Base-by-base conservation (phyloP, 257 asterid genomes). In the Plantago ovata region DNA sequence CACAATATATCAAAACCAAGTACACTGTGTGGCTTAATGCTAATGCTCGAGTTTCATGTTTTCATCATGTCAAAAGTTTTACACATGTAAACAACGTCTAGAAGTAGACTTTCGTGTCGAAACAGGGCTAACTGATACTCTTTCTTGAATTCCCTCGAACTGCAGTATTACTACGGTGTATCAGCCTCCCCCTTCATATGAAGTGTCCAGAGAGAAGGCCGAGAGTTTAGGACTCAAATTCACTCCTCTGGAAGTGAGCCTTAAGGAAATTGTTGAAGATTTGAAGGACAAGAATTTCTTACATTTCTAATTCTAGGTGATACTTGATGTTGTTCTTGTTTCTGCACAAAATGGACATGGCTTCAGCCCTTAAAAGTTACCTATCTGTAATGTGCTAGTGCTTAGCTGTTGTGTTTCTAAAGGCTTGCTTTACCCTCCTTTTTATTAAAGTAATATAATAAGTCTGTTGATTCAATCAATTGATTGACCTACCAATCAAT, bases 191-290 rank as follows among this genome's bases (percentile, higher is more conserved):
- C 69, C 68, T 21, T 63, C 45, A 14, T 67, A 55, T 47, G 47
- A 57, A 47, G 73, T 77, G 55, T 77, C 83, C 3, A 69, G 21
- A 13, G 79, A 77, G 33, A 80, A 48, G 57, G 75, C 73, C 7
- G 62, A 66, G 40, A 21, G 71, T 38, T 68, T 76, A 65, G 82
- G 82, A 19, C 4, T 76, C 11, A 43, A 24, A 21, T 74, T 63
- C 67, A 74, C 63, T 7, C 70, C 74, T 24, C 61, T 77, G 54
- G 81, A 80, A 45, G 74, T 63, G 22, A 74, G 72, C 51, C 63
- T 80, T 3, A 71, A 64, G 68, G 81, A 74, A 51, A 56, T 72
- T 28, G 60, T 74, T 39, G 67, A 74, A 61, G 65, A 69, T 52
- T 63, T 80, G 60, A 68, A 43, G 38, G 64, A 77, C 43, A 74